Evolutionary conservation across 2,329 filamentous ascomycete genomes (phyloP).

Genomic region (Helotiales sp.): DNA sequence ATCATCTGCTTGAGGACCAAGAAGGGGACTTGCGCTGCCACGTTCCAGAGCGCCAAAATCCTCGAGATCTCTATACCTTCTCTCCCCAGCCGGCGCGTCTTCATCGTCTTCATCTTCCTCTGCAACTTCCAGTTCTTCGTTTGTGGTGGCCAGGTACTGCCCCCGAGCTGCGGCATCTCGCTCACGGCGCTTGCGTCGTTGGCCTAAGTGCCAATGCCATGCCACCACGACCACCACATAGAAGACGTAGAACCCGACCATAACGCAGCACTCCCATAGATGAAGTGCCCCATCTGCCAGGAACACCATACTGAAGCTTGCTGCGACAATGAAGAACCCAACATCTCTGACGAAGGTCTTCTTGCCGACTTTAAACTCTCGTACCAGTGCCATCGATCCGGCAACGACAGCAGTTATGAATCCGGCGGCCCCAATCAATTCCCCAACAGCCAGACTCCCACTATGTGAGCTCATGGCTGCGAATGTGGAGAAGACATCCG

Average conservation of each 20-base stretch:
- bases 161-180: constrained; percentile 72
- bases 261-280: constrained; percentile 84
- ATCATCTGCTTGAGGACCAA: constrained; percentile 38
- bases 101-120: constrained; percentile 67
- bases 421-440: constrained; percentile 89
- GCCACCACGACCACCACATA: constrained; percentile 86
- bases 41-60: constrained; percentile 34
- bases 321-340: constrained; percentile 85
- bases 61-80: constrained; percentile 30
- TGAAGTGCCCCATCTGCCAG: constrained; percentile 80
- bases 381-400: constrained; percentile 95
- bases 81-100: constrained; percentile 42
- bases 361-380: constrained; percentile 87
- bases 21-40: constrained; percentile 41
- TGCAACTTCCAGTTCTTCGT: constrained; percentile 52
- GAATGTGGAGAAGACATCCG: constrained; percentile 98
- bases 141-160: constrained; percentile 65
- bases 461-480: constrained; percentile 97
- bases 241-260: constrained; percentile 89
- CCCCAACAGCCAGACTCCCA: constrained; percentile 93
- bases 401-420: constrained; percentile 97
- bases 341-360: constrained; percentile 92
- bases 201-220: constrained; percentile 85
- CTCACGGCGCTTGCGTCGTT: constrained; percentile 58
- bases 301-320: constrained; percentile 84